These are phyloP conservation scores for Aurinia saxatilis DNA, from an alignment of 345 rosid genomes.

Conservation along the genomic window DNA sequence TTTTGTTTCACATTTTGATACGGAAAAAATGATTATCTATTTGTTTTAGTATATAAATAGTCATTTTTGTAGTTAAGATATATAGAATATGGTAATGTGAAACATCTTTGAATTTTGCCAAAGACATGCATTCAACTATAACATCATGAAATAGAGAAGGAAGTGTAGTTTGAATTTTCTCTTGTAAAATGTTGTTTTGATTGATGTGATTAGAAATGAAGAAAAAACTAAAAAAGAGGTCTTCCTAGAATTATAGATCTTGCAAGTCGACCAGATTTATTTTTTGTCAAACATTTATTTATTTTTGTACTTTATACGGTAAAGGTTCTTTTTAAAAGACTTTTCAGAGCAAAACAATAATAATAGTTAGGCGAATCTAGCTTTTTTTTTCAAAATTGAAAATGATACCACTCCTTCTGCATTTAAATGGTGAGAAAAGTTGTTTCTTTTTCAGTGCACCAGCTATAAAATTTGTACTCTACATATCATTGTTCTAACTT, in stretches of 20 bases:
- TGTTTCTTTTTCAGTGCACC: constrained; percentile 36
- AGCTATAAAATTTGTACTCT: constrained; percentile 18
- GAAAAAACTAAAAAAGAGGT: not conserved
- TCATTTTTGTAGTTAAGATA: no score
- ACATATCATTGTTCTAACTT: constrained; percentile 23
- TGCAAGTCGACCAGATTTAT: not conserved
- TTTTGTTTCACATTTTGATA: no score
- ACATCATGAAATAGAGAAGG: no score
- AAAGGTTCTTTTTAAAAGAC: constrained; percentile 16
- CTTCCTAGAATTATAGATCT: not conserved
- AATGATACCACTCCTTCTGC: constrained; percentile 16
- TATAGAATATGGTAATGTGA: no score
- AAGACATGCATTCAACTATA: no score
- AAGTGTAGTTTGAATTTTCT: no score
- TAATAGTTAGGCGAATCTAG: constrained; percentile 24
- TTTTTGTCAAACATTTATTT: not conserved
- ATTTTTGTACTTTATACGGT: not conserved
- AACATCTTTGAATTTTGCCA: no score
- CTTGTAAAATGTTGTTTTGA: not conserved
- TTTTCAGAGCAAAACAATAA: constrained; percentile 24
- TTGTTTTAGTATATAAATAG: no score
- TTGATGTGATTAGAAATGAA: not conserved
- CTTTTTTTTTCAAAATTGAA: constrained; percentile 19
- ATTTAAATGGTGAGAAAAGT: constrained; percentile 25
- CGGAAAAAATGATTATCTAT: no score